Percentiles rank a stretch among this genome's conserved stretches.
phyloP scores from a whole-genome alignment of 176 grass and related monocot species.

The Triticum monococcum region DNA sequence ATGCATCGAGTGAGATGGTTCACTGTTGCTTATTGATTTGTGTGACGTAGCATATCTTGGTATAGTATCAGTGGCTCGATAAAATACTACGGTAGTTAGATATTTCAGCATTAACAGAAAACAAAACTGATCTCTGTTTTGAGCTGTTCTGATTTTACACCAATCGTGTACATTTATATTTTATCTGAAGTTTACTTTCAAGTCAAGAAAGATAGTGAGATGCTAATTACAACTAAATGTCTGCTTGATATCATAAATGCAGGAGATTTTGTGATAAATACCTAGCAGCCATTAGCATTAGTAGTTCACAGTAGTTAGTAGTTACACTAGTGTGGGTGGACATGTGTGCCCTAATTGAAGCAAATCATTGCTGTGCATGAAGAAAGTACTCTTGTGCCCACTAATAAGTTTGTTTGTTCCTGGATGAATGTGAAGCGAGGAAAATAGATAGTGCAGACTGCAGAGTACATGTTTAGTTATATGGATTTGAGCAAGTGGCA shows the following conservation, averaged over 20 bases:
- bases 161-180: background rate
- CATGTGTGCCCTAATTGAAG: background rate
- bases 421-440: background rate
- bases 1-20: background rate
- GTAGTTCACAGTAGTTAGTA: background rate
- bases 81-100: background rate
- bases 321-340: background rate
- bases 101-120: background rate
- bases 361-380: background rate
- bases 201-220: background rate
- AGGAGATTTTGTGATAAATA: background rate
- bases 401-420: background rate
- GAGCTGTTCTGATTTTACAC: background rate
- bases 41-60: background rate
- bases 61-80: background rate
- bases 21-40: background rate
- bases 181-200: background rate
- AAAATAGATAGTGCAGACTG: background rate
- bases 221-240: background rate
- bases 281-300: background rate
- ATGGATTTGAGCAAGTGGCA: background rate
- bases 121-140: background rate
- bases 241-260: background rate
- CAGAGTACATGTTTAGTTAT: background rate
- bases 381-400: background rate